Conservation (phyloP, 1,284 basidiomycete species). For the Apiotrichum mycotoxinovorans region DNA sequence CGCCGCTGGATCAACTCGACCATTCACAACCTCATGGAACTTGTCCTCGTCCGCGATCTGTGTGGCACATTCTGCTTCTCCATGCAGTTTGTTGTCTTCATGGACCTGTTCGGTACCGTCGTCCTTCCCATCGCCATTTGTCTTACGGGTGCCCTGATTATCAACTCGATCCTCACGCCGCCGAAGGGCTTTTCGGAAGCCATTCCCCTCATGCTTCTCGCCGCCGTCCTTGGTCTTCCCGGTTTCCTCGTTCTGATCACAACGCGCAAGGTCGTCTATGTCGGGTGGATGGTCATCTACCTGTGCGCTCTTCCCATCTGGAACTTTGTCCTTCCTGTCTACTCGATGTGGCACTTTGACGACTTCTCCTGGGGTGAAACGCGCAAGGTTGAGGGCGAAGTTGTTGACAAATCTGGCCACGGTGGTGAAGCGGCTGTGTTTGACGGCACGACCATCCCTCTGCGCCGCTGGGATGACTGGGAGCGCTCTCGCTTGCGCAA, state of each 20-base stretch:
- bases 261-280: constrained; percentile 89
- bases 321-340: constrained; percentile 91
- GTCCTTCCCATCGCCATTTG: constrained; percentile 91
- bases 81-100: constrained; percentile 97
- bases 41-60: constrained; percentile 91
- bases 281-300: constrained; percentile 97
- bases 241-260: constrained; percentile 89
- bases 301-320: constrained; percentile 86
- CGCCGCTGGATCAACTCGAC: constrained; percentile 99
- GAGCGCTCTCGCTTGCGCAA: constrained; percentile 94
- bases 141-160: constrained; percentile 84
- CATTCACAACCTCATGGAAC: constrained; percentile 98
- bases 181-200: constrained; percentile 84
- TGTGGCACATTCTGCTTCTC: constrained; percentile 96
- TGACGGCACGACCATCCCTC: constrained; percentile 66
- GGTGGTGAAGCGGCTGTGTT: constrained; percentile 62
- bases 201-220: constrained; percentile 86
- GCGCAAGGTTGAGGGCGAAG: constrained; percentile 90
- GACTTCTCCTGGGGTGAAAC: constrained; percentile 97
- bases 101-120: constrained; percentile 95
- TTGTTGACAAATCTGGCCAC: constrained; percentile 57
- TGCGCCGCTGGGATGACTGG: constrained; percentile 99
- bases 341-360: constrained; percentile 99
- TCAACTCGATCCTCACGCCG: constrained; percentile 74
- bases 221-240: constrained; percentile 88